phyloP scores from a whole-genome alignment of 805 yeast species.

The Metschnikowia proteae region DNA sequence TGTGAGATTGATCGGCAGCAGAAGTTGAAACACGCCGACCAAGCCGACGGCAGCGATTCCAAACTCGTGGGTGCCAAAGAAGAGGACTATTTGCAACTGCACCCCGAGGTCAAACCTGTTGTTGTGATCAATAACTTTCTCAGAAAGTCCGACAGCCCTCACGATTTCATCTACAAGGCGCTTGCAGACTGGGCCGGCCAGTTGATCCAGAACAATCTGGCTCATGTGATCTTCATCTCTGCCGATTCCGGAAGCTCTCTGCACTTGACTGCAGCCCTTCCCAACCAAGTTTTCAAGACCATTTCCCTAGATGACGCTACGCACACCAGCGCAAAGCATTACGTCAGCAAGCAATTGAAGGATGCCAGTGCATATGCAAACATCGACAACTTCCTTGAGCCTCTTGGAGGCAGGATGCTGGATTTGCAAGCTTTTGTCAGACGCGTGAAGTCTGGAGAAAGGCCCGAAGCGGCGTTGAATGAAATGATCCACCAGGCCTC shows the following conservation, averaged over 20 bases:
- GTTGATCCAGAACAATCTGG: slow-evolving; percentile 70
- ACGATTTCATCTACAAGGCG: slow-evolving; percentile 65
- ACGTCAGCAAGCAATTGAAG: slow-evolving; percentile 56
- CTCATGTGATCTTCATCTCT: slow-evolving; percentile 86
- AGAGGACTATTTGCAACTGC: slow-evolving; percentile 78
- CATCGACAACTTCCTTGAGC: slow-evolving; percentile 57
- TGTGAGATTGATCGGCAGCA: slow-evolving; percentile 20
- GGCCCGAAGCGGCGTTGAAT: slow-evolving; percentile 66
- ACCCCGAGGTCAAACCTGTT: slow-evolving; percentile 83
- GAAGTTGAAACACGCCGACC: slow-evolving; percentile 10
- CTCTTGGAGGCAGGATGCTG: slow-evolving; percentile 92
- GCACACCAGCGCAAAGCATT: slow-evolving; percentile 60
- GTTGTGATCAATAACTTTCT: slow-evolving; percentile 75
- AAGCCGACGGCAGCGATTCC: slow-evolving; percentile 16
- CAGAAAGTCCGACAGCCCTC: slow-evolving; percentile 44
- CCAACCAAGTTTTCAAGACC: slow-evolving; percentile 81
- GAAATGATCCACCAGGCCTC: slow-evolving; percentile 84
- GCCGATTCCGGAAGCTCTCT: slow-evolving; percentile 78
- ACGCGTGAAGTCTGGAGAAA: slow-evolving; percentile 84
- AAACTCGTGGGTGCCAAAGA: slow-evolving; percentile 49
- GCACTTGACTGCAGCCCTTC: slow-evolving; percentile 65
- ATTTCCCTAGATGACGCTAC: slow-evolving; percentile 80
- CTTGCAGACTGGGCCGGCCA: slow-evolving; percentile 87
- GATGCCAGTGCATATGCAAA: slow-evolving; percentile 22
- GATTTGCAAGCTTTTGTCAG: slow-evolving; percentile 89